Evolutionary conservation across 2,329 filamentous ascomycete genomes (phyloP).

Genomic region (Cladosporium sp.): DNA sequence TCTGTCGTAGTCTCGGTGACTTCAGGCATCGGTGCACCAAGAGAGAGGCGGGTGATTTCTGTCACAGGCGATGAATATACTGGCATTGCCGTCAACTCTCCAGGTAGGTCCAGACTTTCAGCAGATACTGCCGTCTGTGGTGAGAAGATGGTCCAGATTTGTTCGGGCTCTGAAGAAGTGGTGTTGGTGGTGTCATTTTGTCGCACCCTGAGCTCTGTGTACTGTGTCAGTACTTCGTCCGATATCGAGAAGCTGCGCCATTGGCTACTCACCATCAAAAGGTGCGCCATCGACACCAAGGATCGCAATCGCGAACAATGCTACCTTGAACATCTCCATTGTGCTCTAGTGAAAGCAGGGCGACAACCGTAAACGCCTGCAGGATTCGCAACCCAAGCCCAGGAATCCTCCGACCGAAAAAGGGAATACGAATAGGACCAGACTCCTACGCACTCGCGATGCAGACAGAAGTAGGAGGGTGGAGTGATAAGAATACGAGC

Average conservation of each 20-base stretch:
- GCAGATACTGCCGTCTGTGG: background rate
- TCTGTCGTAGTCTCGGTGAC: background rate
- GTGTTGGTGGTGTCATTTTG: conserved; percentile 12
- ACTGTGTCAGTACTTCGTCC: background rate
- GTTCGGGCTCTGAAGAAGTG: background rate
- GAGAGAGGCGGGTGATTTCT: conserved; percentile 12
- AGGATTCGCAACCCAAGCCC: conserved; percentile 9
- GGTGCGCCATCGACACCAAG: conserved; percentile 4
- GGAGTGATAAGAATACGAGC: background rate
- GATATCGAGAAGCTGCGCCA: background rate
- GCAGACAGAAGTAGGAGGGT: background rate
- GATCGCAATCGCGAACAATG: background rate
- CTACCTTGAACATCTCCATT: background rate
- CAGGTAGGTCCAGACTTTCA: background rate
- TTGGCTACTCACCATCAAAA: conserved; percentile 2
- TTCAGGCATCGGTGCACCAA: background rate
- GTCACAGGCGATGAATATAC: background rate
- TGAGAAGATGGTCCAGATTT: conserved; percentile 4
- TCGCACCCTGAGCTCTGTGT: conserved; percentile 2
- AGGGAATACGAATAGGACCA: background rate
- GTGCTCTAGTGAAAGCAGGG: background rate
- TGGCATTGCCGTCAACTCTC: background rate
- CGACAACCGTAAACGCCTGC: conserved; percentile 5
- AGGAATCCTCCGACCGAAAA: conserved; percentile 5
- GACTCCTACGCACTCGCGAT: background rate